phyloP scores from a whole-genome alignment of 2,329 filamentous ascomycete genomes.

The Fonsecaea erecta region DNA sequence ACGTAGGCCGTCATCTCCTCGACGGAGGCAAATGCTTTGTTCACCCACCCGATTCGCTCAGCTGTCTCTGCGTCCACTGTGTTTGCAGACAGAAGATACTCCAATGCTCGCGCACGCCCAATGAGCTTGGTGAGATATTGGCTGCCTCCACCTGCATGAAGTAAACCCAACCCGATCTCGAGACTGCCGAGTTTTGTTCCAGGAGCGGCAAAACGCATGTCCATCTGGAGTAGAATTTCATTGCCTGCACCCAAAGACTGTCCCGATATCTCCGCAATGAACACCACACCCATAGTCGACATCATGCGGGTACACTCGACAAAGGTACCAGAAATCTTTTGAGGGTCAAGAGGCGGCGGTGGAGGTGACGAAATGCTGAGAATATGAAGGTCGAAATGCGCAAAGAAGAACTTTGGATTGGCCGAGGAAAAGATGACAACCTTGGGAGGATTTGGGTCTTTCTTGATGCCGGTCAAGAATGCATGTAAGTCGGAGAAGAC shows the following conservation, averaged over 20 bases:
- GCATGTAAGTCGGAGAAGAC: slow-evolving; percentile 11
- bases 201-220: slow-evolving; percentile 13
- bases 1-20: slow-evolving; percentile 12
- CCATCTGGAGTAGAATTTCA: slow-evolving; percentile 19
- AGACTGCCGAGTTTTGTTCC: slow-evolving; percentile 7
- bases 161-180: slow-evolving; percentile 2
- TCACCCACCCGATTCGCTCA: slow-evolving; percentile 17
- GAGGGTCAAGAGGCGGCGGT: not conserved
- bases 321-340: not conserved
- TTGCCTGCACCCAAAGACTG: slow-evolving; percentile 11
- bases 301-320: slow-evolving; percentile 16
- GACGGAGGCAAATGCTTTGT: slow-evolving; percentile 7
- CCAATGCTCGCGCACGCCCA: slow-evolving; percentile 11
- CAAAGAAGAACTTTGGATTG: slow-evolving; percentile 19
- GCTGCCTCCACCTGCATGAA: slow-evolving; percentile 9
- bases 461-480: slow-evolving; percentile 2
- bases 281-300: slow-evolving; percentile 12
- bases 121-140: slow-evolving; percentile 19
- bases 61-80: slow-evolving; percentile 17
- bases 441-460: slow-evolving; percentile 7
- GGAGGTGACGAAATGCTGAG: slow-evolving; percentile 6
- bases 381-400: slow-evolving; percentile 14
- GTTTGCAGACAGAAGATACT: slow-evolving; percentile 15
- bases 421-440: slow-evolving; percentile 17
- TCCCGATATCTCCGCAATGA: slow-evolving; percentile 9